A percentile compares a stretch with the other conserved stretches of the same genome.
Conservation (phyloP, 805 yeast genomes). For the Yamadazyma endophytica region DNA sequence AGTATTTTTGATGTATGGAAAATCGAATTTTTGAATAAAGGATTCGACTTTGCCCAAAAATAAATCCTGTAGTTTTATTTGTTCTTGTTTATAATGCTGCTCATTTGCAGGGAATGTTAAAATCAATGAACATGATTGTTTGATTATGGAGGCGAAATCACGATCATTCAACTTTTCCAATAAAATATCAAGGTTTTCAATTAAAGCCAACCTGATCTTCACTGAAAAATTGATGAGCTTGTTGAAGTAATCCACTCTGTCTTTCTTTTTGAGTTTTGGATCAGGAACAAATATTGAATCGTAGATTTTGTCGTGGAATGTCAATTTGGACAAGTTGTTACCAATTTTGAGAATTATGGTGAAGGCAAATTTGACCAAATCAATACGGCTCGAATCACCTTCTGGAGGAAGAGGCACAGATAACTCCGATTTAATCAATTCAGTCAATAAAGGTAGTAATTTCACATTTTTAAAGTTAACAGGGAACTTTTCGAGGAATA, state of each 20-base stretch:
- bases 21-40: slow-evolving; percentile 50
- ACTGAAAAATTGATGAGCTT: slow-evolving; percentile 30
- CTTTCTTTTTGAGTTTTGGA: slow-evolving; percentile 17
- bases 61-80: slow-evolving; percentile 46
- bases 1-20: slow-evolving; percentile 66
- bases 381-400: slow-evolving; percentile 14
- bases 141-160: slow-evolving; percentile 46
- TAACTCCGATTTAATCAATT: slow-evolving; percentile 41
- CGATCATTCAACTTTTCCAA: slow-evolving; percentile 46
- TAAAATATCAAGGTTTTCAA: slow-evolving; percentile 46
- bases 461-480: slow-evolving; percentile 57
- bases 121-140: slow-evolving; percentile 38
- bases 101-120: slow-evolving; percentile 23
- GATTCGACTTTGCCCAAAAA: slow-evolving; percentile 42
- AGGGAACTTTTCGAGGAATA: slow-evolving; percentile 30
- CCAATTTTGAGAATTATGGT: slow-evolving; percentile 62
- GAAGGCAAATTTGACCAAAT: slow-evolving; percentile 44
- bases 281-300: slow-evolving; percentile 35
- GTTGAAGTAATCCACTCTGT: slow-evolving; percentile 15
- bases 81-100: slow-evolving; percentile 25
- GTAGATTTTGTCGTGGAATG: slow-evolving; percentile 70
- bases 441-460: slow-evolving; percentile 65
- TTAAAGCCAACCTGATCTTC: slow-evolving; percentile 24
- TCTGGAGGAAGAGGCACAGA: too few species aligned
- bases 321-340: slow-evolving; percentile 61